phyloP scores from a whole-genome alignment of 1,284 basidiomycete genomes.

The Melampsora americana region DNA sequence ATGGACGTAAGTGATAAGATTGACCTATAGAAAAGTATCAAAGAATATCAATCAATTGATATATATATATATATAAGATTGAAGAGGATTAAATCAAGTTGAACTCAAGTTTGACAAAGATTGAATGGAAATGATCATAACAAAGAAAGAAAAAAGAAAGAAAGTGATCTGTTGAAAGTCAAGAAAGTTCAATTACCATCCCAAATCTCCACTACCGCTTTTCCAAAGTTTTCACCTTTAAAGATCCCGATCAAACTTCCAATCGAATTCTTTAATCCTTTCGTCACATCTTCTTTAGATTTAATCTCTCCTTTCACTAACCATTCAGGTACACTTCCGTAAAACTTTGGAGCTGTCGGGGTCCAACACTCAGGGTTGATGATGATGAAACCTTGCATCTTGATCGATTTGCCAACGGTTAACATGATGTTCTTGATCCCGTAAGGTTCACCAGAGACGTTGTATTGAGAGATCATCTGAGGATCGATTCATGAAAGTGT shows the following conservation, averaged over 20 bases:
- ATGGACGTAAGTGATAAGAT: no score
- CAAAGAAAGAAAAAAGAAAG: no score
- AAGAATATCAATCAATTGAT: no score
- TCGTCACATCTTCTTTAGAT: conserved; percentile 2
- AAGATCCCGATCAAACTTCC: background rate
- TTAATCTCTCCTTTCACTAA: background rate
- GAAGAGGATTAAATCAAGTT: no score
- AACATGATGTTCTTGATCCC: conserved; percentile 1
- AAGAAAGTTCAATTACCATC: conserved; percentile 7
- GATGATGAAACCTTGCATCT: background rate
- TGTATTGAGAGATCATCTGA: conserved; percentile 17
- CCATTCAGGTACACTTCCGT: background rate
- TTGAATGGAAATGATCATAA: no score
- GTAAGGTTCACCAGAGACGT: conserved; percentile 3
- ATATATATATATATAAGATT: no score
- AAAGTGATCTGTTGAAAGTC: background rate
- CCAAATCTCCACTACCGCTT: conserved; percentile 10
- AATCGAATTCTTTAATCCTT: conserved; percentile 1
- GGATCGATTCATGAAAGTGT: background rate
- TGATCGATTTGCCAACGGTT: background rate
- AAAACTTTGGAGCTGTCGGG: background rate
- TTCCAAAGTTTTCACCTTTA: conserved; percentile 15
- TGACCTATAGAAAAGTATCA: no score
- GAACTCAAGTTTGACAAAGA: no score
- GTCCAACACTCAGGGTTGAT: background rate